These are phyloP conservation scores for Cardiospermum halicacabum DNA, from an alignment of 345 rosid genomes.

Conservation along the genomic window DNA sequence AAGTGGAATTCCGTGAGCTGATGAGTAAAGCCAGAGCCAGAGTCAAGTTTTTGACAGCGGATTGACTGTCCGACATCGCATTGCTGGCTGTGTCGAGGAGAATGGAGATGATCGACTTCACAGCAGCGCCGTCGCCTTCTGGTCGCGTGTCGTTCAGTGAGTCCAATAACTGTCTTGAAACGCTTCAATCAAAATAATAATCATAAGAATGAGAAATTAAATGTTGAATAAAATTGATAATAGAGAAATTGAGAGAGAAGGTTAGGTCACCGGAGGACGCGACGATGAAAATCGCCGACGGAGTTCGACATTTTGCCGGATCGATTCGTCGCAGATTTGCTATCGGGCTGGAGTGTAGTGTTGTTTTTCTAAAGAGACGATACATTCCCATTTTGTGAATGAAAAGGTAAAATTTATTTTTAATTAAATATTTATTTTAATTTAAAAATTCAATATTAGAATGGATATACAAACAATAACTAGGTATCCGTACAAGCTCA, in stretches of 20 bases:
- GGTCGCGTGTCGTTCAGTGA: slow-evolving; percentile 41
- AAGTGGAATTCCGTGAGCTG: slow-evolving; percentile 46
- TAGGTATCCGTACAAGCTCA: too few relatives aligned
- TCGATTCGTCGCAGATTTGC: not conserved
- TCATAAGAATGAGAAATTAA: not conserved
- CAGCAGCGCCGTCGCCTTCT: slow-evolving; percentile 30
- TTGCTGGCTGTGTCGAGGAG: slow-evolving; percentile 37
- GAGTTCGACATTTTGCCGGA: slow-evolving; percentile 31
- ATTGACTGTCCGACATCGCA: slow-evolving; percentile 9
- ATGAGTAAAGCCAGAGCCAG: slow-evolving; percentile 69
- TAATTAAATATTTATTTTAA: too few relatives aligned
- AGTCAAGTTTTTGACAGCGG: slow-evolving; percentile 32
- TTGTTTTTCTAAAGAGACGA: too few relatives aligned
- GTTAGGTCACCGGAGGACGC: slow-evolving; percentile 42
- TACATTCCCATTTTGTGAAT: too few relatives aligned
- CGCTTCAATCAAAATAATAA: slow-evolving; percentile 31
- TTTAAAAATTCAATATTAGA: too few relatives aligned
- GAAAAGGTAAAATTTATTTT: too few relatives aligned
- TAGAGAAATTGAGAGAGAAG: not conserved
- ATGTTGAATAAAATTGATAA: not conserved
- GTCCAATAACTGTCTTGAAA: slow-evolving; percentile 33
- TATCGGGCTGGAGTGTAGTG: not conserved
- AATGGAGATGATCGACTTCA: slow-evolving; percentile 37
- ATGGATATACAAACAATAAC: too few relatives aligned
- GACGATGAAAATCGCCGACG: slow-evolving; percentile 31